phyloP scores from a whole-genome alignment of 164 flowering plant species.

The Magnolia sinica region DNA sequence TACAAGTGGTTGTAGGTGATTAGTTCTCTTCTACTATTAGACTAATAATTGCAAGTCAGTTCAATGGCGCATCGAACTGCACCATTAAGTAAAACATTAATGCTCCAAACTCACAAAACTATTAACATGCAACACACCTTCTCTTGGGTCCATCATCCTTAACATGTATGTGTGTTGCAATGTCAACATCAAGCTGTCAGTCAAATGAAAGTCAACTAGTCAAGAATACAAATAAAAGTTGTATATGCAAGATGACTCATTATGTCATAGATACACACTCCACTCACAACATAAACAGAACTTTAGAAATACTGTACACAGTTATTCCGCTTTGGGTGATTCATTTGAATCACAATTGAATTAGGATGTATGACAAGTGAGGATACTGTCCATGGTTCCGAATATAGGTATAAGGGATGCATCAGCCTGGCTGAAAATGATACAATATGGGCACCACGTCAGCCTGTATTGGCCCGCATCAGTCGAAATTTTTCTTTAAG shows the following conservation, averaged over 20 bases:
- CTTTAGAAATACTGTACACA: background rate
- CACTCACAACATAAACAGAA: background rate
- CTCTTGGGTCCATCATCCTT: slow-evolving; percentile 88
- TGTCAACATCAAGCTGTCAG: slow-evolving; percentile 80
- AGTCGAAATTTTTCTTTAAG: no score
- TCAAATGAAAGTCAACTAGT: slow-evolving; percentile 7
- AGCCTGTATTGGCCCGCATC: no score
- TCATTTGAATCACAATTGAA: background rate
- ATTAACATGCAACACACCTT: slow-evolving; percentile 46
- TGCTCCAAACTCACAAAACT: background rate
- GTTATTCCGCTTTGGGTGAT: background rate
- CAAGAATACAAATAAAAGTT: background rate
- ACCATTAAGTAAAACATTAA: background rate
- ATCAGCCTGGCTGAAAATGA: no score
- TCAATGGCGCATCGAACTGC: background rate
- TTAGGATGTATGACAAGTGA: background rate
- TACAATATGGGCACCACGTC: no score
- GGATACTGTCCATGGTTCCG: background rate
- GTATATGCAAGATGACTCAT: background rate
- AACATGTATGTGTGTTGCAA: slow-evolving; percentile 76
- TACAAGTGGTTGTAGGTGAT: background rate
- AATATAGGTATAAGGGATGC: no score
- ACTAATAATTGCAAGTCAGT: background rate
- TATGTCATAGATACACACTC: background rate
- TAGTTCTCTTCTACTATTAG: background rate